Conservation (phyloP, 1,284 basidiomycete species). For the Golubevia pallescens region DNA sequence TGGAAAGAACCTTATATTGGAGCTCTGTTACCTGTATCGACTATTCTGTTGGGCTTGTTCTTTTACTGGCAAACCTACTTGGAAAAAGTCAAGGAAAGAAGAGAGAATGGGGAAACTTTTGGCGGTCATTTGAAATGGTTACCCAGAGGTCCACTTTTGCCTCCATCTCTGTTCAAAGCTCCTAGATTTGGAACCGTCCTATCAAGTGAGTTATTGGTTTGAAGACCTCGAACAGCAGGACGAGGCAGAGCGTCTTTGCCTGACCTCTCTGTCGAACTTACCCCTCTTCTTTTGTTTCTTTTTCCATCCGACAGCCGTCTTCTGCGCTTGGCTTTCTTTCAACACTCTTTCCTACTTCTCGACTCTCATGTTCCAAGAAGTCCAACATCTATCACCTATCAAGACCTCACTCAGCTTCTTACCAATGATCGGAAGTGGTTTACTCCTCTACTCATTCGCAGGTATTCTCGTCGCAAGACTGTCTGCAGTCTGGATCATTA, state of each 20-base stretch:
- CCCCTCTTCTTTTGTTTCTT: neutral
- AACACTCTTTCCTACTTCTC: slow-evolving; percentile 34
- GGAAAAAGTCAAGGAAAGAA: too few species aligned
- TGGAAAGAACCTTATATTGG: slow-evolving; percentile 72
- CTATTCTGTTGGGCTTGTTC: too few species aligned
- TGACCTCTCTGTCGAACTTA: neutral
- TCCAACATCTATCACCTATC: slow-evolving; percentile 37
- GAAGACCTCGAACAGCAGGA: too few species aligned
- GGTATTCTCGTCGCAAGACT: slow-evolving; percentile 27
- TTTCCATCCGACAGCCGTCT: slow-evolving; percentile 26
- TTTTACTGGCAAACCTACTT: too few species aligned
- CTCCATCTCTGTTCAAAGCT: slow-evolving; percentile 42
- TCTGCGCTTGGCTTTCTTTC: slow-evolving; percentile 43
- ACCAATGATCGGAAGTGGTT: slow-evolving; percentile 41
- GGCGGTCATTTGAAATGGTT: too few species aligned
- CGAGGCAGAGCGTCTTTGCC: neutral
- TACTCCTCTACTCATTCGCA: slow-evolving; percentile 29
- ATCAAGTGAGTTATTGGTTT: slow-evolving; percentile 9
- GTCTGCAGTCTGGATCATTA: slow-evolving; percentile 34
- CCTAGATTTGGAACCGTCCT: slow-evolving; percentile 32
- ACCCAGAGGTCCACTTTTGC: slow-evolving; percentile 26
- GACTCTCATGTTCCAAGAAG: slow-evolving; percentile 39
- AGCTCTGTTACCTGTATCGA: too few species aligned
- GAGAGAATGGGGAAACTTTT: too few species aligned
- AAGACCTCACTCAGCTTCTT: slow-evolving; percentile 42